A percentile compares a stretch with the other conserved stretches of the same genome.
These are phyloP conservation scores for Beauveria pseudobassiana DNA, from an alignment of 2,329 filamentous ascomycete genomes.

Conservation along the genomic window DNA sequence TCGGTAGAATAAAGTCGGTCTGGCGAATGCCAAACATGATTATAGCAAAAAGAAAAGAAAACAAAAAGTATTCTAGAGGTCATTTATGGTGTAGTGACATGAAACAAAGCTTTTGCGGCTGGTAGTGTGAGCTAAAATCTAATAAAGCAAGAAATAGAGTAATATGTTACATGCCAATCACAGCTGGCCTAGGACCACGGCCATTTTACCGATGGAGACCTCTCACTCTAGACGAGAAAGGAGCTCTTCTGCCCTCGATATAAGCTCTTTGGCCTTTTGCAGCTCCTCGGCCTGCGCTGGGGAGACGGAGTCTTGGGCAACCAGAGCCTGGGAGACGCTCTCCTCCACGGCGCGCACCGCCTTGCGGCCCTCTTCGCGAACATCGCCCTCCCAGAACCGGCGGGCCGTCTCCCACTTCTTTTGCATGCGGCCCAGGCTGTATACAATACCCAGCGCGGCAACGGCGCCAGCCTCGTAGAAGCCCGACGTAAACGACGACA, in stretches of 20 bases:
- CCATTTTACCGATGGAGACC: neutral
- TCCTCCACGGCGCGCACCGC: slow-evolving; percentile 50
- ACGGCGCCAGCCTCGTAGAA: slow-evolving; percentile 57
- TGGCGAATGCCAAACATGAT: slow-evolving; percentile 8
- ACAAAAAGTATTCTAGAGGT: neutral
- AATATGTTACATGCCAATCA: slow-evolving; percentile 3
- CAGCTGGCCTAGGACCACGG: neutral
- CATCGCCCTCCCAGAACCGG: slow-evolving; percentile 56
- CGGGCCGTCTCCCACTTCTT: slow-evolving; percentile 55
- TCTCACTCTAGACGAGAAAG: slow-evolving; percentile 39
- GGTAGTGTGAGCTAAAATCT: neutral
- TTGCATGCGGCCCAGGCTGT: slow-evolving; percentile 53
- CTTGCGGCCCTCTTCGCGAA: slow-evolving; percentile 59
- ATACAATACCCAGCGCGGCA: slow-evolving; percentile 52
- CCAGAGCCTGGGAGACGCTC: slow-evolving; percentile 41
- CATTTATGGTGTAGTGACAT: neutral
- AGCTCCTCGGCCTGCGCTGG: slow-evolving; percentile 26
- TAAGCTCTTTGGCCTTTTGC: slow-evolving; percentile 34
- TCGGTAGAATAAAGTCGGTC: slow-evolving; percentile 2
- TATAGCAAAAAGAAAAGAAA: slow-evolving; percentile 1
- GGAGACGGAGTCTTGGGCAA: slow-evolving; percentile 16
- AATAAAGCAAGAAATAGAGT: neutral
- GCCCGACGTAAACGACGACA: slow-evolving; percentile 44
- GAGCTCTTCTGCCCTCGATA: slow-evolving; percentile 42
- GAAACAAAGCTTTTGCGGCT: neutral